Evolutionary conservation across 139 green algal genomes (phyloP).

Genomic region (Diplosphaera chodatii): DNA sequence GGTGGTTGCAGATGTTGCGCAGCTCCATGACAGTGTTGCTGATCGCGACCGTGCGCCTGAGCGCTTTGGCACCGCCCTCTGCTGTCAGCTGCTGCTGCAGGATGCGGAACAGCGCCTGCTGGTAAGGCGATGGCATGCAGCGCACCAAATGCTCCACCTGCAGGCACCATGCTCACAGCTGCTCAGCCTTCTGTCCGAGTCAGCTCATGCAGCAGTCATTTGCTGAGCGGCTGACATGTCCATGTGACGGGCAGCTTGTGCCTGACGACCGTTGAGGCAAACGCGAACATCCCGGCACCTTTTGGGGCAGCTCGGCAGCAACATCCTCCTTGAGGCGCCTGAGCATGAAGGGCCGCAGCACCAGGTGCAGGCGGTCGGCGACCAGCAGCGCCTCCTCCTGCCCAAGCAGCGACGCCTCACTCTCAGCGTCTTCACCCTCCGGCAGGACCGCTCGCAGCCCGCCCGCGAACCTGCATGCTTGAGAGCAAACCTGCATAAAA

Average conservation of each 20-base stretch:
- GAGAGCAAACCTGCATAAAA: too few species aligned
- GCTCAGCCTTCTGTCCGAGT: too few species aligned
- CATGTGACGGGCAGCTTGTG: too few species aligned
- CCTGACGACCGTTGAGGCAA: too few species aligned
- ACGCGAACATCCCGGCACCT: conserved; percentile 15
- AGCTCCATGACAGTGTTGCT: conserved; percentile 72
- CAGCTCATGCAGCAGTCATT: too few species aligned
- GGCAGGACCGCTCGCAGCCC: not conserved
- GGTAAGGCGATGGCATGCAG: conserved; percentile 30
- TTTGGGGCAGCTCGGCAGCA: conserved; percentile 47
- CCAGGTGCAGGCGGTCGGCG: conserved; percentile 79
- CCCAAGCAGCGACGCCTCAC: conserved; percentile 33
- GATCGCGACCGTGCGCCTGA: conserved; percentile 19
- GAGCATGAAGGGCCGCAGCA: conserved; percentile 77
- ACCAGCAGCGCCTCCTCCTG: conserved; percentile 90
- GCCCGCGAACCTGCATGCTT: not conserved
- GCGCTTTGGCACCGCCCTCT: not conserved
- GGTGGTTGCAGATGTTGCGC: conserved; percentile 78
- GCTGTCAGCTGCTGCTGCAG: conserved; percentile 2
- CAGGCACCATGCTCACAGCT: too few species aligned
- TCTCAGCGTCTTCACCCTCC: conserved; percentile 20
- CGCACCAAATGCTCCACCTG: conserved; percentile 33
- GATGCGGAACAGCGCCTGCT: conserved; percentile 15
- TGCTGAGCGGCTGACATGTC: too few species aligned
- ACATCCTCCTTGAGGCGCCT: conserved; percentile 60